phyloP scores from a whole-genome alignment of 1,284 basidiomycete genomes.

The Trichosporon coremiiforme region DNA sequence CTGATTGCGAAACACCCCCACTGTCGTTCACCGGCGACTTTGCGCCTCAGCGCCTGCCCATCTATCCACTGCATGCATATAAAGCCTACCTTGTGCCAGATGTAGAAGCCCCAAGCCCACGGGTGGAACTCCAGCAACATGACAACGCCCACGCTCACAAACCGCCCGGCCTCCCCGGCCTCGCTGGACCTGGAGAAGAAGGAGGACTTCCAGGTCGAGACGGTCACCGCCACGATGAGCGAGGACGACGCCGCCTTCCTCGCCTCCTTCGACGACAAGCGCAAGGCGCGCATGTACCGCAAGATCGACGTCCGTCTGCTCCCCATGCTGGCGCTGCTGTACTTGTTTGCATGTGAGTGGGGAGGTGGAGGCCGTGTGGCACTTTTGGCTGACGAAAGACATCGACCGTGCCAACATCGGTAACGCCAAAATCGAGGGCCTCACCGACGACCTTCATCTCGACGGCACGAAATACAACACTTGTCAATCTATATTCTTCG shows the following conservation, averaged over 20 bases:
- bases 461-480: constrained; percentile 38
- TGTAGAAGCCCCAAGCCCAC: background rate
- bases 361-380: background rate
- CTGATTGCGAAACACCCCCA: background rate
- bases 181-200: constrained; percentile 20
- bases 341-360: constrained; percentile 69
- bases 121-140: background rate
- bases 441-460: constrained; percentile 27
- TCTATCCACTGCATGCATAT: background rate
- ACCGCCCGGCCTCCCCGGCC: background rate
- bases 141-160: background rate
- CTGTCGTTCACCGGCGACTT: background rate
- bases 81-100: background rate
- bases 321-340: constrained; percentile 60
- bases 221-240: background rate
- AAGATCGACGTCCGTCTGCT: constrained; percentile 36
- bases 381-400: constrained; percentile 22
- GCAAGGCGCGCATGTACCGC: constrained; percentile 21
- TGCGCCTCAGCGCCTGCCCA: too few relatives aligned
- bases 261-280: constrained; percentile 17
- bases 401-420: constrained; percentile 35
- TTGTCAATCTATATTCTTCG: constrained; percentile 39
- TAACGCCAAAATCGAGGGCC: constrained; percentile 36
- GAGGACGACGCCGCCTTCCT: constrained; percentile 22
- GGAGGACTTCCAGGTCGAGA: constrained; percentile 7